Evolutionary conservation across 2,329 filamentous ascomycete genomes (phyloP), one percentile per base, ranked within the genome.

Genomic region (Penicillium sp.): DNA sequence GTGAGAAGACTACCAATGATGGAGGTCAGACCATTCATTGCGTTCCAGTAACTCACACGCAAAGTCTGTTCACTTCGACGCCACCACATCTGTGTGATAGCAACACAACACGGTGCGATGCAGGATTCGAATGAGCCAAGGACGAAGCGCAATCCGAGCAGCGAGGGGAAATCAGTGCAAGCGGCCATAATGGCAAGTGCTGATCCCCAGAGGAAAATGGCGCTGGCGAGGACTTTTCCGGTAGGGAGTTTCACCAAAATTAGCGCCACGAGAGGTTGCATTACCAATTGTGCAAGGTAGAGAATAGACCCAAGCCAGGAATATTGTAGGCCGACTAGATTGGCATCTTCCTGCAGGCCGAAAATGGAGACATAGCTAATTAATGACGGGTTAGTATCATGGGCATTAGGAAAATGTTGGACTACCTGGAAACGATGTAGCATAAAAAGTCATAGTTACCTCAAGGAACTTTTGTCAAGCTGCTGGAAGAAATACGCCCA

Each of bases 81-180:
- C 70, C 77, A 83, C 80, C 80, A 83, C 77, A 81, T 81, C 48
- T 77, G 74, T 1, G 78, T 80, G 31, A 81, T 77, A 17, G 77
- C 76, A 15, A 80, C 69, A 54, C 80, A 81, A 19, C 74, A 75
- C 0, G 79, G 78, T 10, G 72, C 59, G 38, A 64, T 64, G 49
- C 61, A 58, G 0, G 60, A 49, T 29, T 64, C 61, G 46, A 72
- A 72, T 2, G 64, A 58, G 2, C 73, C 74, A 6, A 76, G 60
- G 8, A 71, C 63, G 42, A 75, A 73, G 3, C 77, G 68, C 4
- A 75, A 50, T 0, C 69, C 71, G 9, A 78, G 56, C 6, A 79
- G 53, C 0, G 72, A 73, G 0, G 61, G 58, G 51, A 80, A 79
- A 34, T 71, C 65, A 1, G 69, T 75, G 13, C 75, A 77, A 0